phyloP scores from a whole-genome alignment of 768 basidiomycete species.

The Mycena indigotica region DNA sequence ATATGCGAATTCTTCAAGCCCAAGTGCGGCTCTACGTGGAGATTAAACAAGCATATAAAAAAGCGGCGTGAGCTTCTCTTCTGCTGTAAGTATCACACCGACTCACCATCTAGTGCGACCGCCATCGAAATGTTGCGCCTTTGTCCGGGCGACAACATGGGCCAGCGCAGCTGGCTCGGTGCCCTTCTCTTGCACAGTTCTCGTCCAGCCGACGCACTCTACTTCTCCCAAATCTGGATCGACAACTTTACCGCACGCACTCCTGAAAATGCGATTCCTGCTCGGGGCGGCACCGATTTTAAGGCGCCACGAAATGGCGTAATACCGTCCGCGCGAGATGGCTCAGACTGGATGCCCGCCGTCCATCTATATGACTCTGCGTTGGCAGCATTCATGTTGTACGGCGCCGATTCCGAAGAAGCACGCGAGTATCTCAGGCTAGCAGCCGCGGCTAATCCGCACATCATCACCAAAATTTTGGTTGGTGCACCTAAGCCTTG shows the following conservation, averaged over 20 bases:
- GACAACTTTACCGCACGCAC: neutral
- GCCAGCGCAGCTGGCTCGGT: constrained; percentile 34
- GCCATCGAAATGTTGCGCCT: constrained; percentile 37
- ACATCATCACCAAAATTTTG: constrained; percentile 32
- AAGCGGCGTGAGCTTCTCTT: constrained; percentile 30
- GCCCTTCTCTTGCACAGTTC: constrained; percentile 14
- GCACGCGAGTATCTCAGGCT: constrained; percentile 33
- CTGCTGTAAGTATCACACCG: neutral
- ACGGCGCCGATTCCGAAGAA: constrained; percentile 27
- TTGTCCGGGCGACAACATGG: constrained; percentile 35
- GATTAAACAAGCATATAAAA: constrained; percentile 28
- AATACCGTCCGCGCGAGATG: constrained; percentile 12
- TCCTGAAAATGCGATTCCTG: neutral
- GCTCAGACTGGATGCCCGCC: constrained; percentile 13
- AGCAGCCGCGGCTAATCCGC: constrained; percentile 28
- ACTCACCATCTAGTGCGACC: constrained; percentile 7
- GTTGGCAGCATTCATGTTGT: constrained; percentile 34
- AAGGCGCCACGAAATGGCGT: neutral
- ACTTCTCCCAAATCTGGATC: constrained; percentile 12
- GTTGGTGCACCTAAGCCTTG: constrained; percentile 30
- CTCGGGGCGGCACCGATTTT: constrained; percentile 16
- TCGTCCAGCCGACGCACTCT: constrained; percentile 19
- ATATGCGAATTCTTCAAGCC: constrained; percentile 48
- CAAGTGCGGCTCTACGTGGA: constrained; percentile 40
- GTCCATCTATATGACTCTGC: constrained; percentile 29